Base-by-base conservation (phyloP, 345 rosid genomes). In the Streptanthus diversifolius region DNA sequence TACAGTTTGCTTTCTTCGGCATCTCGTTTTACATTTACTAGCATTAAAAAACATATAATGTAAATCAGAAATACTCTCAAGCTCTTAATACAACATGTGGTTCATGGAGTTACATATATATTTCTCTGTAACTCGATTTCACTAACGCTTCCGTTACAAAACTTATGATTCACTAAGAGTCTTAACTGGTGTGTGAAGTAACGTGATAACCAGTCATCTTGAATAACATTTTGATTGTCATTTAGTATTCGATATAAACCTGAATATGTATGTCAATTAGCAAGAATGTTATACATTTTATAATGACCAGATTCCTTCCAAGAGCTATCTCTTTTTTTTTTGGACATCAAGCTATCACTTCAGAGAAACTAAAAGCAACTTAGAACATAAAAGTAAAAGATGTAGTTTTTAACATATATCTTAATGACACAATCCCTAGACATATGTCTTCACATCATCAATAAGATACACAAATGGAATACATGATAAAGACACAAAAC, bases 31-130 rank as follows among this genome's bases (percentile, higher is more conserved):
- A 60, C 49, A 25, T 18, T 60, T 39, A 37, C 60, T 44, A 70
- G 57, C 57, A 70, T 45, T 19, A 5, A 43, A 21, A 65, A 56
- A 45, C 59, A 17, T 10, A 12, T 36, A 36, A 66, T 74, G 78
- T 74, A 74, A 39, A 67, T 74, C 63, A 49, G 45, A 59, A 48
- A 48, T 74, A 67, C 68, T 59, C 24, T 29, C 39, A 67, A 66
- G 66, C 19, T 66, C 67, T 45, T 51, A 67, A 67, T 67, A 75
- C 73, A 60, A 25, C 29, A 60, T 24, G 25, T 58, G 57, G 37
- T 70, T 68, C 54, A 68, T 27, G 37, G 30, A 21, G 33, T 27
- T 36, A 36, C 30, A 13, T 14, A 22, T 30, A 51, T 51, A 11
- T 37, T 22, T 51, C 61, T 36, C 5, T 2, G 8, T 22, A 47